Evolutionary conservation across 805 yeast genomes (phyloP), one percentile per base, ranked within the genome.

Genomic region (Cyberlindnera sargentensis): DNA sequence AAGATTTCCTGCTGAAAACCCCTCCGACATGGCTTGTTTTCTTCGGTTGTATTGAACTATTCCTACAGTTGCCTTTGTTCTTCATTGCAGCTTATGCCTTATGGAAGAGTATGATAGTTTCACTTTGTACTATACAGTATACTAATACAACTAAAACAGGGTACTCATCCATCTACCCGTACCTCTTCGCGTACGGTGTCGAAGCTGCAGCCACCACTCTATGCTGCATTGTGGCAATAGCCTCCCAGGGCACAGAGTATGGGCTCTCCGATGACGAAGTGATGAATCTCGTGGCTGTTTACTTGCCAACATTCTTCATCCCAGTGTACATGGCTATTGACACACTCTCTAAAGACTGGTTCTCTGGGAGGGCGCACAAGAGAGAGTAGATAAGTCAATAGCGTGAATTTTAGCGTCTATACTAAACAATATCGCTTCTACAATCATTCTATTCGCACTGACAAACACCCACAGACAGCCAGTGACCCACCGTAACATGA

Each of bases 201-300:
- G 88, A 87, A 56, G 98, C 97, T 0, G 67, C 82, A 4, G 66
- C 84, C 41, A 88, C 96, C 5, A 88, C 96, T 0, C 61, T 80
- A 32, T 75, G 80, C 25, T 91, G 97, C 59, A 63, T 84, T 49
- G 58, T 71, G n/a, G 72, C 76, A 52, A 71, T 81, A 11, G 52
- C 53, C 20, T 29, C 52, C 2, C 58, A 67, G 9, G 63, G 67
- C n/a, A 54, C 66, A 8, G 47, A 55, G 4, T 67, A 68, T 3
- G 68, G 66, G 8, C 49, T 54, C 20, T 36, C 46, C 2, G 39
- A 45, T 9, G 36, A 33, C 2, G 80, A 79, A 36, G 53, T 64
- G 9, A 47, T 50, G 42, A 73, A 72, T 9, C 64, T 86, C 45
- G 44, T 75, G 7, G 67, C 61, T 5, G 65, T 84, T 8, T 87